A percentile compares a stretch with the other conserved stretches of the same genome.
Conservation (phyloP, 805 yeast genomes). For the Candida easanensis region DNA sequence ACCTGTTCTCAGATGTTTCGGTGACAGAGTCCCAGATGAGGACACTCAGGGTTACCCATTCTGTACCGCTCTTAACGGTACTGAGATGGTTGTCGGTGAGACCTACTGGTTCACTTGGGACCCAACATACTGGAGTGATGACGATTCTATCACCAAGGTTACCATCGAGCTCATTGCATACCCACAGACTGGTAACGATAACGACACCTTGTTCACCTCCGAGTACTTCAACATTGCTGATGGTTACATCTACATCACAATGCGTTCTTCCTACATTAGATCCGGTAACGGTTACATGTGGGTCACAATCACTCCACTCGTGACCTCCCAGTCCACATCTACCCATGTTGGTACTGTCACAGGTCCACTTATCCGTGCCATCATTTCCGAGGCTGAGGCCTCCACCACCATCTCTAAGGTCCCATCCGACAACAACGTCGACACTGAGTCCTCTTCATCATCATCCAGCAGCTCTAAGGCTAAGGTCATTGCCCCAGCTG, state of each 20-base stretch:
- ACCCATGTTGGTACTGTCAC: constrained; percentile 35
- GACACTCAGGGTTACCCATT: constrained; percentile 36
- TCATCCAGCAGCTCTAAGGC: constrained; percentile 19
- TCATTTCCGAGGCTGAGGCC: constrained; percentile 32
- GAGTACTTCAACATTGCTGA: constrained; percentile 34
- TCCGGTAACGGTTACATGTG: constrained; percentile 36
- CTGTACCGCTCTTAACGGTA: constrained; percentile 38
- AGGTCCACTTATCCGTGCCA: constrained; percentile 40
- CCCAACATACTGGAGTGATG: constrained; percentile 42
- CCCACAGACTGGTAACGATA: constrained; percentile 32
- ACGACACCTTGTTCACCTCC: constrained; percentile 33
- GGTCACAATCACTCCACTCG: constrained; percentile 37
- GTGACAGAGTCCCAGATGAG: constrained; percentile 37
- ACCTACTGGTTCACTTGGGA: constrained; percentile 50
- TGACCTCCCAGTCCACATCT: constrained; percentile 34
- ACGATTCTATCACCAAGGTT: constrained; percentile 34
- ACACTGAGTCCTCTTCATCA: constrained; percentile 19
- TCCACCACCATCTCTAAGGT: constrained; percentile 31
- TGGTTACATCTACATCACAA: constrained; percentile 38
- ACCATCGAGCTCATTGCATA: constrained; percentile 32
- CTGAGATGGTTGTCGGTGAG: constrained; percentile 45
- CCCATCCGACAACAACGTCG: constrained; percentile 38
- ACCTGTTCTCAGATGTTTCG: constrained; percentile 43
- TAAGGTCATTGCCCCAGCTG: constrained; percentile 40
- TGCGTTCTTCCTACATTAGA: constrained; percentile 31